Evolutionary conservation across 1,284 basidiomycete genomes (phyloP).

Genomic region (Cystobasidiaceae sp.): DNA sequence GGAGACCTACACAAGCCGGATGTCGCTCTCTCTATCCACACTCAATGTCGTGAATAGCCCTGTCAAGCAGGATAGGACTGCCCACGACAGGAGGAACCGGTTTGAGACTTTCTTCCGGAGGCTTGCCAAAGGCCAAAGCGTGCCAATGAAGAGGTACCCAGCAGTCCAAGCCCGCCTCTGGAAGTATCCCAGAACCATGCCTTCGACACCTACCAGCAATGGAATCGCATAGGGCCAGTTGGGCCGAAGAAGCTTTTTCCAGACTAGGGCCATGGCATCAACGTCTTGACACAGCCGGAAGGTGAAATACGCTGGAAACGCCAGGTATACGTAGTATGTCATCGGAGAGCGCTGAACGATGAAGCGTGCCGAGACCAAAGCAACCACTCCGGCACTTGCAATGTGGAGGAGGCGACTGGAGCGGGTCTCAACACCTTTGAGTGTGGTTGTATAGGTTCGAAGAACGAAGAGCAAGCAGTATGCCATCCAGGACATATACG

Average conservation of each 20-base stretch:
- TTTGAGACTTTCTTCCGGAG: constrained; percentile 49
- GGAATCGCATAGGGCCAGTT: not conserved
- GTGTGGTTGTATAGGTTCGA: not conserved
- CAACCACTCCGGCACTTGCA: constrained; percentile 39
- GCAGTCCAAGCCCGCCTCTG: constrained; percentile 66
- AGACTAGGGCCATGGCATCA: constrained; percentile 8
- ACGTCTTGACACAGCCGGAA: not conserved
- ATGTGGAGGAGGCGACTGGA: constrained; percentile 48
- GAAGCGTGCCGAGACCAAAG: constrained; percentile 54
- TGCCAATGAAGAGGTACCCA: constrained; percentile 61
- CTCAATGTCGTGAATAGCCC: not conserved
- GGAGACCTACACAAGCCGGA: too few relatives aligned
- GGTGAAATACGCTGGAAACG: constrained; percentile 70
- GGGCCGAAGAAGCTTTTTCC: not conserved
- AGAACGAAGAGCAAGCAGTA: constrained; percentile 44
- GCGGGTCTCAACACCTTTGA: constrained; percentile 45
- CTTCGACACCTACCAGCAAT: constrained; percentile 53
- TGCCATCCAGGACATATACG: constrained; percentile 70
- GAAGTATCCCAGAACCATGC: constrained; percentile 62
- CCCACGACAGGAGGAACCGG: not conserved
- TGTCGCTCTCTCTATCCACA: too few relatives aligned
- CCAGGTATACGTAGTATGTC: constrained; percentile 71
- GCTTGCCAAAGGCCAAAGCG: constrained; percentile 60
- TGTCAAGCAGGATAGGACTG: not conserved
- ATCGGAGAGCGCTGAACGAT: constrained; percentile 60